These are phyloP conservation scores for Cryphonectria nitschkei DNA, from an alignment of 2,329 filamentous ascomycete genomes.

Conservation along the genomic window DNA sequence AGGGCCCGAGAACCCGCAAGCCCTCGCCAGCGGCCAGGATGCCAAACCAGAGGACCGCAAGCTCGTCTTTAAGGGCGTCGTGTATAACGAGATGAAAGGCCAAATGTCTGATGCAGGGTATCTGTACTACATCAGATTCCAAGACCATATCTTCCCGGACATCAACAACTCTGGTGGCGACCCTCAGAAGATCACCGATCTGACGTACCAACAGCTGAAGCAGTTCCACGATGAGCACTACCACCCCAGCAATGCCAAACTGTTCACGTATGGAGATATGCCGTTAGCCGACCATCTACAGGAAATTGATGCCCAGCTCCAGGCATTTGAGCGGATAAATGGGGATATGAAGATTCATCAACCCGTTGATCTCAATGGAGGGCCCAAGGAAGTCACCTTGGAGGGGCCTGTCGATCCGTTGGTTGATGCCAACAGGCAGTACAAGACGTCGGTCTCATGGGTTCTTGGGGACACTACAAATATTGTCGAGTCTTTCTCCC, in stretches of 20 bases:
- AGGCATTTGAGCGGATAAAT: constrained; percentile 70
- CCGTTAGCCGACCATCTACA: constrained; percentile 78
- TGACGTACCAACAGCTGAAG: constrained; percentile 88
- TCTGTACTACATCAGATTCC: constrained; percentile 92
- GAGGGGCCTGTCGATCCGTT: constrained; percentile 85
- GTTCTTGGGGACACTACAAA: constrained; percentile 81
- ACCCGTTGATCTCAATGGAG: constrained; percentile 71
- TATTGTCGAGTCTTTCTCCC: constrained; percentile 84
- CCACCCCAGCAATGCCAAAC: constrained; percentile 94
- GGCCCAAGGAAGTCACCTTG: constrained; percentile 71
- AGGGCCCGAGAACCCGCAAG: constrained; percentile 83
- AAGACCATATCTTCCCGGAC: constrained; percentile 90
- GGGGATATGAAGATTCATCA: constrained; percentile 74
- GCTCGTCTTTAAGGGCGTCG: constrained; percentile 93
- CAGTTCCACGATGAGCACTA: constrained; percentile 92
- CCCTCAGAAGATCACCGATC: constrained; percentile 91
- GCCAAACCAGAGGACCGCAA: constrained; percentile 62
- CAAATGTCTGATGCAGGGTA: constrained; percentile 98
- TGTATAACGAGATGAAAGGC: constrained; percentile 99
- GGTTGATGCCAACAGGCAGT: constrained; percentile 82
- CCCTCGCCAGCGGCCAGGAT: constrained; percentile 50
- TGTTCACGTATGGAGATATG: constrained; percentile 95
- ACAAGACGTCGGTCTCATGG: constrained; percentile 95
- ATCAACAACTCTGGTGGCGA: constrained; percentile 98
- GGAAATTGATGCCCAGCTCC: constrained; percentile 76